Percentiles rank a stretch among this genome's conserved stretches.
Conservation (phyloP, 1,139 yeast genomes). For the Pichia kudriavzevii region DNA sequence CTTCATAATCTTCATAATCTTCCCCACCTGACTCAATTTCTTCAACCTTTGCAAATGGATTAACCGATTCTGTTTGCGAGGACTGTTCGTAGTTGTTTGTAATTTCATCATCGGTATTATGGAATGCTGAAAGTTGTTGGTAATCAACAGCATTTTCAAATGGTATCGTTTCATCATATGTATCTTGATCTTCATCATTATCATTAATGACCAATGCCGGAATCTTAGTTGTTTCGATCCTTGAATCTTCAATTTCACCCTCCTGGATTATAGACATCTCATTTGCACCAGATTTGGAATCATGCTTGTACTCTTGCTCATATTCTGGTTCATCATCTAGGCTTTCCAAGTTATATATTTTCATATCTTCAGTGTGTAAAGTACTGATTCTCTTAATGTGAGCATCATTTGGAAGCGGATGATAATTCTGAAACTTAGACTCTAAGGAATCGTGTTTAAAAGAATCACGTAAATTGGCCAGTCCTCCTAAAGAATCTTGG, state of each 20-base stretch:
- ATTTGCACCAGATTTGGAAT: no score
- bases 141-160: neutral
- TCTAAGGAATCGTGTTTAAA: conserved; percentile 1
- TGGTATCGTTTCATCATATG: neutral
- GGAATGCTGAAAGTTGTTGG: neutral
- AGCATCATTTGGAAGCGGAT: conserved; percentile 3
- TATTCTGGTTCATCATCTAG: conserved; percentile 3
- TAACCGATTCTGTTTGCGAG: no score
- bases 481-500: conserved; percentile 12
- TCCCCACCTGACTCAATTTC: no score
- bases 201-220: conserved; percentile 1
- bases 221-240: neutral
- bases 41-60: neutral
- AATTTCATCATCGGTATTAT: neutral
- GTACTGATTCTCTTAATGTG: conserved; percentile 22
- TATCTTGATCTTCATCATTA: conserved; percentile 1
- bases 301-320: neutral
- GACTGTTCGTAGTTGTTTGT: no score
- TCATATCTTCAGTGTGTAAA: conserved; percentile 25
- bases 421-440: neutral
- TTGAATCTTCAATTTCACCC: conserved; percentile 13
- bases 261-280: conserved; percentile 28
- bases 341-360: conserved; percentile 24
- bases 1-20: no score
- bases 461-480: conserved; percentile 3